Percentiles rank a stretch among this genome's conserved stretches.
phyloP scores from a whole-genome alignment of 306 rosid species.

The Astragalus glycyphyllos region DNA sequence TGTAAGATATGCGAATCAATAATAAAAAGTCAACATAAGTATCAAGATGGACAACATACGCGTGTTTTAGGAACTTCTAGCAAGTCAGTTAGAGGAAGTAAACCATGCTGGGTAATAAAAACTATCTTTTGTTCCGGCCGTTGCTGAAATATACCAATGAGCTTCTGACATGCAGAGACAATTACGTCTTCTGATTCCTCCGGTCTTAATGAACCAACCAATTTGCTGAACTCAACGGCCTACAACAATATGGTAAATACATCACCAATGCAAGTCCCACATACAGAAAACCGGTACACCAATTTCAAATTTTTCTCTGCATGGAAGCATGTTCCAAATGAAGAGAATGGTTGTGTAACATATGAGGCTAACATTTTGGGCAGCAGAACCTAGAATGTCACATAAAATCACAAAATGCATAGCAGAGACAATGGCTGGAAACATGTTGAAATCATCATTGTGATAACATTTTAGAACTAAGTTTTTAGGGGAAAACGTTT shows the following conservation, averaged over 20 bases:
- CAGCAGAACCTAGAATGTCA: slow-evolving; percentile 24
- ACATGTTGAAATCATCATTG: slow-evolving; percentile 24
- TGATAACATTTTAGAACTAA: neutral
- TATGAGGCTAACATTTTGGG: slow-evolving; percentile 26
- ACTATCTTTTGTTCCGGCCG: slow-evolving; percentile 95
- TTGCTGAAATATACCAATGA: slow-evolving; percentile 77
- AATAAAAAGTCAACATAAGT: slow-evolving; percentile 25
- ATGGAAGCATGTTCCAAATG: slow-evolving; percentile 25
- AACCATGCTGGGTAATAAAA: slow-evolving; percentile 91
- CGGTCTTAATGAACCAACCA: slow-evolving; percentile 79
- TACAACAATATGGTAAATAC: slow-evolving; percentile 45
- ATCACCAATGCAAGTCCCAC: slow-evolving; percentile 39
- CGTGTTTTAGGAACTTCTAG: slow-evolving; percentile 88
- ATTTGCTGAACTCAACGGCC: slow-evolving; percentile 97
- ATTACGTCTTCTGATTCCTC: slow-evolving; percentile 92
- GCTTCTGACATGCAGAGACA: slow-evolving; percentile 89
- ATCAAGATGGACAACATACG: slow-evolving; percentile 59
- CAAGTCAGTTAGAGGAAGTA: slow-evolving; percentile 89
- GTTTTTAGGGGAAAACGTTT: neutral
- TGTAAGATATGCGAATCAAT: slow-evolving; percentile 29
- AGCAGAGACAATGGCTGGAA: neutral
- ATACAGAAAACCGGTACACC: slow-evolving; percentile 21
- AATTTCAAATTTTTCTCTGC: slow-evolving; percentile 18
- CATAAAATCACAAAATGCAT: slow-evolving; percentile 23
- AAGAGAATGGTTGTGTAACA: slow-evolving; percentile 16